phyloP scores from a whole-genome alignment of 441 rosid genomes.

The Jatropha multifida region DNA sequence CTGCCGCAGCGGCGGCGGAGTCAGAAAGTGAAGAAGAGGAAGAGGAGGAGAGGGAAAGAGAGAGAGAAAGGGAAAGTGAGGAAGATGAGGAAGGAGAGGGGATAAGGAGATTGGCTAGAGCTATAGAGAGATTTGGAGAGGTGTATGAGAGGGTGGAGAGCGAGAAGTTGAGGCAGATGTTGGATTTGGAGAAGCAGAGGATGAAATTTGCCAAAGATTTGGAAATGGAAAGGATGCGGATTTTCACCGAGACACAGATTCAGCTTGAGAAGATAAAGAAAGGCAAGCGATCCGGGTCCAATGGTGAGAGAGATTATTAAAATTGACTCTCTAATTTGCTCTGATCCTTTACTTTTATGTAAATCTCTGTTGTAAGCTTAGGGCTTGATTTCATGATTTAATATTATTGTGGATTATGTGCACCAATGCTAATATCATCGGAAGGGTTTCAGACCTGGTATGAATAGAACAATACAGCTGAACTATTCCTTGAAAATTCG shows the following conservation, averaged over 20 bases:
- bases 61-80: slow-evolving; percentile 49
- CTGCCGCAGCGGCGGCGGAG: slow-evolving; percentile 59
- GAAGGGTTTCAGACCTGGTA: not conserved
- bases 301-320: slow-evolving; percentile 49
- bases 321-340: not conserved
- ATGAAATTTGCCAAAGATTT: slow-evolving; percentile 89
- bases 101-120: slow-evolving; percentile 62
- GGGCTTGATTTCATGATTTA: slow-evolving; percentile 9
- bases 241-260: slow-evolving; percentile 90
- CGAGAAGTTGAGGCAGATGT: slow-evolving; percentile 86
- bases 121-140: slow-evolving; percentile 84
- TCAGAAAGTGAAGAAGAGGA: slow-evolving; percentile 33
- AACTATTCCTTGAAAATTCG: not conserved
- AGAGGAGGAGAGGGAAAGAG: slow-evolving; percentile 38
- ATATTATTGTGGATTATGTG: slow-evolving; percentile 14
- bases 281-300: slow-evolving; percentile 54
- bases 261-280: slow-evolving; percentile 83
- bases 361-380: slow-evolving; percentile 21
- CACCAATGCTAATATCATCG: slow-evolving; percentile 9
- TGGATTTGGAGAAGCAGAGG: slow-evolving; percentile 95
- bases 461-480: not conserved
- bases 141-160: slow-evolving; percentile 81
- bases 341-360: slow-evolving; percentile 8
- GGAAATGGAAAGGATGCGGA: slow-evolving; percentile 91
- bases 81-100: slow-evolving; percentile 51